Evolutionary conservation across 345 rosid genomes (phyloP).

Genomic region (Ceriops tagal): DNA sequence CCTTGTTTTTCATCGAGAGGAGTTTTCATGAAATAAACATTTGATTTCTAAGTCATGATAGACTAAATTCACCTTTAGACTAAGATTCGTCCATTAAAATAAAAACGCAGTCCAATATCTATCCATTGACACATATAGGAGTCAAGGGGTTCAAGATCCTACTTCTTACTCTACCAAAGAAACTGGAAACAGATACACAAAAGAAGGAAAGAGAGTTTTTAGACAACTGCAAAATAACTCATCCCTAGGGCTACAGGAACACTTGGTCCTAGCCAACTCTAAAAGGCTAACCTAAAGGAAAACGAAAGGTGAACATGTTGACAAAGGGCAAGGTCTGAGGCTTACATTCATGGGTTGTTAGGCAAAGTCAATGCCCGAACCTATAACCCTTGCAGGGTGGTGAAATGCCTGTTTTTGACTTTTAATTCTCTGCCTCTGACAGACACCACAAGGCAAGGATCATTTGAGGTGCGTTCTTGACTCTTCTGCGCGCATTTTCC

Average conservation of each 20-base stretch:
- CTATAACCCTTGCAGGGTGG: constrained; percentile 36
- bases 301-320: not conserved
- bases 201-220: not conserved
- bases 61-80: too few species aligned
- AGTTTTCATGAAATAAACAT: too few species aligned
- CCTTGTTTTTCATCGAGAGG: too few species aligned
- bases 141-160: too few species aligned
- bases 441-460: constrained; percentile 37
- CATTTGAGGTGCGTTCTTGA: constrained; percentile 85
- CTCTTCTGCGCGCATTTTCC: constrained; percentile 43
- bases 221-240: constrained; percentile 10
- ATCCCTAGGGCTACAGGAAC: too few species aligned
- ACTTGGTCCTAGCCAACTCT: not conserved
- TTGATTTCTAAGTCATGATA: too few species aligned
- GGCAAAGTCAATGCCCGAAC: constrained; percentile 85
- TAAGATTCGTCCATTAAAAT: too few species aligned
- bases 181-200: too few species aligned
- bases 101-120: too few species aligned
- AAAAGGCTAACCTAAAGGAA: not conserved
- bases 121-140: too few species aligned
- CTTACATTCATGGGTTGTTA: constrained; percentile 9
- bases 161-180: too few species aligned
- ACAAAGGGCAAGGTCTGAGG: not conserved
- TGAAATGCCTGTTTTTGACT: constrained; percentile 8
- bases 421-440: constrained; percentile 16